Conservation (phyloP, 495 filamentous ascomycete species). For the Podospora conica region DNA sequence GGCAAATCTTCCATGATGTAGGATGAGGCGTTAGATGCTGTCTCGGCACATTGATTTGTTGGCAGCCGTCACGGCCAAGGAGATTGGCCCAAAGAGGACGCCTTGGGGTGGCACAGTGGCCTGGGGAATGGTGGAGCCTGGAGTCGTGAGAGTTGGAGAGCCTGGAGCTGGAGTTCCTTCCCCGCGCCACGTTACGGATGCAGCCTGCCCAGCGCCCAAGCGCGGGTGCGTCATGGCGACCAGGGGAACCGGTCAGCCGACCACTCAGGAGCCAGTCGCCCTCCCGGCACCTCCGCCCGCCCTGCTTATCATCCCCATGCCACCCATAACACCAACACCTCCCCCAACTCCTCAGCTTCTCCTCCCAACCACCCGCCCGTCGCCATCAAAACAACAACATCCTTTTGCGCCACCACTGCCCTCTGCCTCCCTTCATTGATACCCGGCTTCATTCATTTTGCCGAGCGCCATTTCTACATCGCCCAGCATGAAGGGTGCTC, state of each 20-base stretch:
- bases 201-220: conserved; percentile 1
- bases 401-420: not conserved
- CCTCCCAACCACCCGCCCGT: conserved; percentile 5
- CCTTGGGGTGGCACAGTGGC: conserved; percentile 5
- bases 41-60: not conserved
- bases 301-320: conserved; percentile 3
- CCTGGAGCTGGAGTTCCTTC: not conserved
- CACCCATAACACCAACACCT: conserved; percentile 7
- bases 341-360: conserved; percentile 5
- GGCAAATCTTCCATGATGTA: not conserved
- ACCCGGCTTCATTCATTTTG: not conserved
- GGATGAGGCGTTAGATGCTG: not conserved
- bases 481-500: conserved; percentile 73
- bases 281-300: not conserved
- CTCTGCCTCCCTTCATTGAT: conserved; percentile 1
- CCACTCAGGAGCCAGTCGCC: conserved; percentile 6
- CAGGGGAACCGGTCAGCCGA: conserved; percentile 11
- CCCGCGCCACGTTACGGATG: conserved; percentile 5
- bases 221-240: conserved; percentile 16
- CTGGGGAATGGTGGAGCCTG: not conserved
- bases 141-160: not conserved
- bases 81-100: not conserved
- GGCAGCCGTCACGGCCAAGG: not conserved
- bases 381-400: conserved; percentile 10
- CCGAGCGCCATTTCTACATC: conserved; percentile 8